Base-by-base conservation (phyloP, 1,284 basidiomycete species). In the Stygiomarasmius scandens region DNA sequence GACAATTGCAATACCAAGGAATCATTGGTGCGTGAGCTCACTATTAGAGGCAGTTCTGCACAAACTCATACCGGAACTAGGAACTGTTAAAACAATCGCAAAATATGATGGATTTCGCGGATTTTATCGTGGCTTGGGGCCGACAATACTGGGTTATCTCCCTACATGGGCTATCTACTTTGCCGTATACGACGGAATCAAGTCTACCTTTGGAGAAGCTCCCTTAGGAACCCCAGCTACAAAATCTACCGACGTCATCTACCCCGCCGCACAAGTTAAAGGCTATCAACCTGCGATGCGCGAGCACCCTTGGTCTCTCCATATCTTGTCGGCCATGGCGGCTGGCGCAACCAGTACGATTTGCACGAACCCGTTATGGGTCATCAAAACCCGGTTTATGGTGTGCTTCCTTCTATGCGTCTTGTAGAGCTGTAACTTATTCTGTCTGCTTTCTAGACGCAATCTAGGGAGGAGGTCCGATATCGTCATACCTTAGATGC, bases 161-260 rank as follows among this genome's bases (percentile, higher is more conserved):
- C 95, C 95, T 23, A 98, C 95, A 9, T 97, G 95, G 95, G 95
- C 94, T 24, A 98, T 98, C 65, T 98, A 97, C 74, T 98, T 98
- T 72, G 88, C 93, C n/a, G 93, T 98, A 19, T 97, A 97, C 75
- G 95, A 98, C 75, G 86, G 90, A 59, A 91, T 95, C 73, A 97
- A 97, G 80, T 84, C 84, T 23, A 75, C 80, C 34, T 87, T 95
- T 67, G 92, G 92, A 43, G 85, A 87, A 67, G 73, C 75, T 32
- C 82, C 86, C 2, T 71, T 83, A 10, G 84, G 79, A 29, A 64
- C 64, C n/a, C 45, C 43, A 24, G 44, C 59, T 14, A 52, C 61
- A 49, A 67, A 63, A 16, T 59, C 65, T 49, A 68, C 62, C 46
- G 77, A 82, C 38, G 76, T 79, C 58, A 74, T 92, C 53, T 90